Evolutionary conservation across 768 basidiomycete species (phyloP), one percentile per base, ranked within the genome.

Genomic region (Mycena galopus): DNA sequence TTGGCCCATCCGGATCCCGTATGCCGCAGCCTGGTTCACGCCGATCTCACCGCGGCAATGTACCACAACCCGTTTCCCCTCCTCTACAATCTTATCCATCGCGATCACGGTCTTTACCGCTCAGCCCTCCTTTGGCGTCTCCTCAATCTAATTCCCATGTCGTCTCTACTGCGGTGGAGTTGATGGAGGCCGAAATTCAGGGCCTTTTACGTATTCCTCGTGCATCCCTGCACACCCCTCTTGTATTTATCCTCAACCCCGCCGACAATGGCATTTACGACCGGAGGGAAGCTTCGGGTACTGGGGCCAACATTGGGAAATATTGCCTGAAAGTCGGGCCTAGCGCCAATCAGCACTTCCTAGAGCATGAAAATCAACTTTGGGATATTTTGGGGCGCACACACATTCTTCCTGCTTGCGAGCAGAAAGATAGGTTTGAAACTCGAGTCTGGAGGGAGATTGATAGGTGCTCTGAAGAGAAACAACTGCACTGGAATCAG

Each of bases 231-330:
- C 25, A 35, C 21, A 65, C 37, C 0, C 76, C 76, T 9, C 65
- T 78, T 1, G 62, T 72, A 10, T 77, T 78, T 60, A 33, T 68
- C 16, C 73, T 76, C 21, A 39, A 66, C 4, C 77, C 77, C 9
- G 65, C 65, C 11, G 27, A 47, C 5, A 59, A 37, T 42, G 35
- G 23, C 2, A 6, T n/a, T 6, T 65, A 27, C 30, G 42, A 44
- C 17, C 6, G 17, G 14, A 27, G 17, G 51, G 19, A 42, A 2
- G 8, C 30, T 19, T 5, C 67, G 0, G n/a, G 27, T 30, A 39
- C 32, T 5, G 12, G 8, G 4, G 75, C 77, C 50, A 78, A 78
- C 50, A 25, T 29, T 39, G 76, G 76, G 0, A 23, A 47, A 50
- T 70, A 60, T 51, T 39, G 58, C 4, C 66, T 78, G 35, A 32